These are phyloP conservation scores for Sugiyamaella americana DNA, from an alignment of 805 yeast species.

Conservation along the genomic window DNA sequence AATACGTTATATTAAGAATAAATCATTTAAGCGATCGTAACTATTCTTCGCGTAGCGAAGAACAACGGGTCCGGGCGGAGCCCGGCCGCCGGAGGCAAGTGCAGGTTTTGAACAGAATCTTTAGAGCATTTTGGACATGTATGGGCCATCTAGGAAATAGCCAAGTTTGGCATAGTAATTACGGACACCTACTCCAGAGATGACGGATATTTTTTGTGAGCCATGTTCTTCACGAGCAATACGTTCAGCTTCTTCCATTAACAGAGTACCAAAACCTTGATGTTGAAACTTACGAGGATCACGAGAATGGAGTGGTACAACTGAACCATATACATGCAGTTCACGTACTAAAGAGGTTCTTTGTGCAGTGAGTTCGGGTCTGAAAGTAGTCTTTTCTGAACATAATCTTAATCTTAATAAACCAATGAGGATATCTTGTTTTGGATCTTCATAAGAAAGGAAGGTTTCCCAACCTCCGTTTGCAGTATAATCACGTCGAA, in stretches of 20 bases:
- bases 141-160: slow-evolving; percentile 90
- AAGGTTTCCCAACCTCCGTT: slow-evolving; percentile 99
- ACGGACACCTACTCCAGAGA: slow-evolving; percentile 96
- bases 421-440: slow-evolving; percentile 92
- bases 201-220: slow-evolving; percentile 82
- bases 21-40: not conserved
- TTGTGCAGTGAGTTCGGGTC: slow-evolving; percentile 79
- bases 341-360: slow-evolving; percentile 95
- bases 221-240: slow-evolving; percentile 95
- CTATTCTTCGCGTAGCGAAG: too few species aligned
- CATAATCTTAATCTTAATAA: slow-evolving; percentile 82
- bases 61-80: not conserved
- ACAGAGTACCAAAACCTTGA: slow-evolving; percentile 94
- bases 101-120: not conserved
- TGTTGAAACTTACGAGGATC: slow-evolving; percentile 98
- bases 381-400: slow-evolving; percentile 77
- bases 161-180: slow-evolving; percentile 92
- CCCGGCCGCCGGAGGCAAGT: not conserved
- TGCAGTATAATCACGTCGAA: slow-evolving; percentile 93
- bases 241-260: slow-evolving; percentile 98
- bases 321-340: slow-evolving; percentile 94
- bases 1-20: not conserved
- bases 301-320: slow-evolving; percentile 90
- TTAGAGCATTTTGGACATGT: slow-evolving; percentile 66
- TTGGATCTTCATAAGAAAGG: slow-evolving; percentile 92